Evolutionary conservation across 2,329 filamentous ascomycete species (phyloP), one percentile per base, ranked within the genome.

Genomic region (Ascosphaera apis): DNA sequence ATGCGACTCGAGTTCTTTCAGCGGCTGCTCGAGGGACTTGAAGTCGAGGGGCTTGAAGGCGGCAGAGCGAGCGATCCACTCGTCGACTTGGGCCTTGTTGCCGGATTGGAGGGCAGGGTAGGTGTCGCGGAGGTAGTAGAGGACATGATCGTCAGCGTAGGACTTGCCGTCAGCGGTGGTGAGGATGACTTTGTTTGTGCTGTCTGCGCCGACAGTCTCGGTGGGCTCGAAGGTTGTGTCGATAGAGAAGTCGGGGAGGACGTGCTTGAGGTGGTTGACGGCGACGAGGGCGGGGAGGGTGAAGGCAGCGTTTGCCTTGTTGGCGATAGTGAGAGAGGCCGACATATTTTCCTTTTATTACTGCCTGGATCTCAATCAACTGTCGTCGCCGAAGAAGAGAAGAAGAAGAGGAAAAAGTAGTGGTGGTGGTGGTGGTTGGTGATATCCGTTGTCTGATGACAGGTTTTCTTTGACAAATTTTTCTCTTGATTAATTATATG

Each of bases 1-100:
- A 36, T 46, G 44, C 11, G 42, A 37, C 15, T 46, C 42, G 3
- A 46, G 37, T 25, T 46, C 44, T 23, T 44, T 44, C 39, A 46
- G 30, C 2, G 43, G 40, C 25, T 42, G 39, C 9, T 46, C 43
- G 31, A 46, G 34, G 6, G 41, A 28, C 33, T 45, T 45, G 34
- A 45, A 45, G 17, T 45, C 40, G 5, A 38, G 21, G 25, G 33
- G 21, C 28, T 31, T 37, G 15, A 45, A 35, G 16, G 39, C 40
- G 11, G 28, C 19, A 18, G 44, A 38, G 15, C 43, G 35, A 28
- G 41, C 36, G 27, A 45, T 9, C 44, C 44, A 45, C 18, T 45
- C 42, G 19, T 43, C 40, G 17, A 45, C 41, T 34, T 42, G 40
- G 9, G 38, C 41, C 18, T 40, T 39, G 28, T 43, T 37, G 13